Evolutionary conservation across 2,329 filamentous ascomycete genomes (phyloP), one percentile per base, ranked within the genome.

Genomic region (Juglanconis juglandina): DNA sequence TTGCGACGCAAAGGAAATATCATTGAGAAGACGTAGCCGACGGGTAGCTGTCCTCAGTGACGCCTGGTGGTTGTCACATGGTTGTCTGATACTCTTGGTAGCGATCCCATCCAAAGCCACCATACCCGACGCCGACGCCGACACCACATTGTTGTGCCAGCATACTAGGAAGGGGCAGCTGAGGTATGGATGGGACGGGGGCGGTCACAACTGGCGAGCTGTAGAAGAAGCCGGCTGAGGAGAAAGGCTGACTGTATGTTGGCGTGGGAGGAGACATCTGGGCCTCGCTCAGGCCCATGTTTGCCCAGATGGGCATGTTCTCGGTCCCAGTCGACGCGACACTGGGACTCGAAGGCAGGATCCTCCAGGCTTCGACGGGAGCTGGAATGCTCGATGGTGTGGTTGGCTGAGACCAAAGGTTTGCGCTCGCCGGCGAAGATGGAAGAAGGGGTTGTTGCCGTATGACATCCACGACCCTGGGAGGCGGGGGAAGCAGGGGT

Each of bases 261-360:
- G 90, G 87, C 51, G 91, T 87, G 41, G 92, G 91, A 14, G 62
- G 62, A 57, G 92, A 95, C 62, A 95, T 78, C 68, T 90, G 86
- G 57, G 89, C 81, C 62, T 93, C 88, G 72, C 83, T 86, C 77
- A 96, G 81, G 70, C 82, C 83, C 80, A 96, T 87, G 71, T 84
- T 87, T 63, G 88, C 85, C 93, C 93, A 97, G 73, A 94, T 84
- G 55, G 87, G 84, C 60, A 86, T 82, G 68, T 54, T 70, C 72
- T 95, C 91, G 72, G 82, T 83, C 58, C 88, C 89, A 6, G 76
- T 77, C 39, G 90, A 88, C 46, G 89, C 86, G 56, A 91, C 86
- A 73, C 87, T 91, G 55, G 92, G 91, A 70, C 91, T 96, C 58
- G 94, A 97, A 51, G 93, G 90, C 58, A 97, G 81, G 67, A 97